Conservation (phyloP, 2,329 filamentous ascomycete species). For the Scedosporium apiospermum region DNA sequence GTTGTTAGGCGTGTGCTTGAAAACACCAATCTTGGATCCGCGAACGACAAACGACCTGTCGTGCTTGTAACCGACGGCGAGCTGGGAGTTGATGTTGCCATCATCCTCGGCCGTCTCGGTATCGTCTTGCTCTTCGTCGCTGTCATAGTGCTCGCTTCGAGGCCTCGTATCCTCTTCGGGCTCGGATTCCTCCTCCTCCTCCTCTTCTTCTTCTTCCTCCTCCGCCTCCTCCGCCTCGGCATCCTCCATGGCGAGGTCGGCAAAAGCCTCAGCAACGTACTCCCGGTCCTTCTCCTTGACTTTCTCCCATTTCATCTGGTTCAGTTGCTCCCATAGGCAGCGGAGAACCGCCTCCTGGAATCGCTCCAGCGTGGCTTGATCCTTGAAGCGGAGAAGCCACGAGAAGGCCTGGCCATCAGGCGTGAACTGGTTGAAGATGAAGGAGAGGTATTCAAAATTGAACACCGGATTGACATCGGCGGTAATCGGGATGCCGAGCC, state of each 20-base stretch:
- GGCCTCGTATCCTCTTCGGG: constrained; percentile 50
- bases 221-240: constrained; percentile 38
- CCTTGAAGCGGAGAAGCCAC: constrained; percentile 88
- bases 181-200: constrained; percentile 42
- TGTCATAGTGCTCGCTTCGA: constrained; percentile 59
- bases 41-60: constrained; percentile 95
- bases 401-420: constrained; percentile 85
- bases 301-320: constrained; percentile 89
- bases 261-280: constrained; percentile 91
- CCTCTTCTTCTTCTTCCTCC: constrained; percentile 34
- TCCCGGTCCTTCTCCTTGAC: constrained; percentile 86
- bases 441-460: constrained; percentile 97
- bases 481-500: constrained; percentile 77
- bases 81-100: constrained; percentile 81
- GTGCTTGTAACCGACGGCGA: constrained; percentile 94
- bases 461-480: constrained; percentile 96
- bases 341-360: constrained; percentile 95
- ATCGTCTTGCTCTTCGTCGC: constrained; percentile 72
- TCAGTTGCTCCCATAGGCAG: constrained; percentile 91
- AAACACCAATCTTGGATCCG: constrained; percentile 96
- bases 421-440: constrained; percentile 96
- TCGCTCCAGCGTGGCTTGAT: constrained; percentile 67
- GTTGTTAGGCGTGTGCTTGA: constrained; percentile 91
- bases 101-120: constrained; percentile 58
- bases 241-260: constrained; percentile 89